Conservation (phyloP, 2,329 filamentous ascomycete species). For the Aaosphaeria pasadenensis region DNA sequence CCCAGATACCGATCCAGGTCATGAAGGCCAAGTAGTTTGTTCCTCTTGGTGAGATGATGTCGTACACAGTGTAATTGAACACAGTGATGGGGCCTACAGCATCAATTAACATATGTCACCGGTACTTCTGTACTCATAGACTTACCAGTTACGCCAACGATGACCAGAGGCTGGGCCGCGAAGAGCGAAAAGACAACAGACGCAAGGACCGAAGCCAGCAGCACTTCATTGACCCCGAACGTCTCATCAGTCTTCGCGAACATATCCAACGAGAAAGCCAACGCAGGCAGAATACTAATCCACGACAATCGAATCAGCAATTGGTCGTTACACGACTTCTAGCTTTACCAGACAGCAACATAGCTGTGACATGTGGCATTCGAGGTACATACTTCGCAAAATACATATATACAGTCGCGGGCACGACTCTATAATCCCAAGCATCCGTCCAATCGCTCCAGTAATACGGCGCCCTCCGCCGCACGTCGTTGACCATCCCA, state of each 20-base stretch:
- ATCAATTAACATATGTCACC: neutral
- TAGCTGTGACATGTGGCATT: too few species aligned
- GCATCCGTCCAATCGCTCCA: constrained; percentile 81
- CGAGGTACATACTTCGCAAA: constrained; percentile 72
- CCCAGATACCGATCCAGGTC: constrained; percentile 90
- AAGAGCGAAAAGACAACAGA: constrained; percentile 77
- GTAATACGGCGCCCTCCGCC: constrained; percentile 73
- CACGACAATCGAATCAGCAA: neutral
- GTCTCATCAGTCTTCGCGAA: constrained; percentile 81
- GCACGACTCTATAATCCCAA: constrained; percentile 86
- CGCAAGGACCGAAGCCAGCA: constrained; percentile 81
- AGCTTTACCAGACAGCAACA: too few species aligned
- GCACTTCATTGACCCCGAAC: constrained; percentile 87
- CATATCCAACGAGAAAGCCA: constrained; percentile 92
- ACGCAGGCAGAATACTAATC: constrained; percentile 73
- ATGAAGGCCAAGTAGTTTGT: constrained; percentile 86
- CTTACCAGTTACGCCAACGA: constrained; percentile 79
- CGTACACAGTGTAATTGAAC: constrained; percentile 91
- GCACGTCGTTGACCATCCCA: constrained; percentile 77
- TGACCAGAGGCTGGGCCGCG: constrained; percentile 81
- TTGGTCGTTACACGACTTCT: neutral
- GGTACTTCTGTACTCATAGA: constrained; percentile 3
- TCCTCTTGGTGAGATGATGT: constrained; percentile 75
- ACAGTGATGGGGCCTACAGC: constrained; percentile 76
- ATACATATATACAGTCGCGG: constrained; percentile 89